A percentile compares a stretch with the other conserved stretches of the same genome.
Conservation (phyloP, 805 yeast species). For the Grigorovia humatica region DNA sequence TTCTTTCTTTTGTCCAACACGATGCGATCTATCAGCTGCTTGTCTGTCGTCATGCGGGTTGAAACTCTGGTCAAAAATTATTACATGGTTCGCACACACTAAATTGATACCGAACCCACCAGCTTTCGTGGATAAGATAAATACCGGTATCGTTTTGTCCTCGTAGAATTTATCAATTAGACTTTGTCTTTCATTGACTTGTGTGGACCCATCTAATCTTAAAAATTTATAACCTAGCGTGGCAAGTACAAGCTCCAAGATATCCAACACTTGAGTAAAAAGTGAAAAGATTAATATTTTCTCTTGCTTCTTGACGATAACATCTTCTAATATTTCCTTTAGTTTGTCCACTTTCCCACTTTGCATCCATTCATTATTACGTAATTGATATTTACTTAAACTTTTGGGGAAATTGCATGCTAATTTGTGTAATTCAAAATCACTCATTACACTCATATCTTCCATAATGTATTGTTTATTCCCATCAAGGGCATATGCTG, state of each 20-base stretch:
- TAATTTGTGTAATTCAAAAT: constrained; percentile 70
- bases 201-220: constrained; percentile 86
- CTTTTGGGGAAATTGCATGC: constrained; percentile 68
- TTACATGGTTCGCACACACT: constrained; percentile 87
- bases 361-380: constrained; percentile 43
- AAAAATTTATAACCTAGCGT: constrained; percentile 57
- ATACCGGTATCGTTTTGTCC: constrained; percentile 72
- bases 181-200: constrained; percentile 88
- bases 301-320: constrained; percentile 41
- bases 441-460: constrained; percentile 93
- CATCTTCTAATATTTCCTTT: constrained; percentile 44
- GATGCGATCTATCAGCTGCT: constrained; percentile 97
- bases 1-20: constrained; percentile 87
- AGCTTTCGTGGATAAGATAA: constrained; percentile 85
- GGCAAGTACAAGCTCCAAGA: constrained; percentile 66
- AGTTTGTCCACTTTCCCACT: constrained; percentile 69
- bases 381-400: constrained; percentile 41
- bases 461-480: constrained; percentile 69
- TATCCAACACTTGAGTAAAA: constrained; percentile 86
- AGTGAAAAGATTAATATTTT: constrained; percentile 79
- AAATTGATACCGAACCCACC: constrained; percentile 98
- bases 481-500: constrained; percentile 61
- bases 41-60: constrained; percentile 98
- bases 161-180: constrained; percentile 82
- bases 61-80: constrained; percentile 87